These are phyloP conservation scores for Adiantum capillusveneris DNA, from an alignment of 75 land plant species.

Conservation along the genomic window DNA sequence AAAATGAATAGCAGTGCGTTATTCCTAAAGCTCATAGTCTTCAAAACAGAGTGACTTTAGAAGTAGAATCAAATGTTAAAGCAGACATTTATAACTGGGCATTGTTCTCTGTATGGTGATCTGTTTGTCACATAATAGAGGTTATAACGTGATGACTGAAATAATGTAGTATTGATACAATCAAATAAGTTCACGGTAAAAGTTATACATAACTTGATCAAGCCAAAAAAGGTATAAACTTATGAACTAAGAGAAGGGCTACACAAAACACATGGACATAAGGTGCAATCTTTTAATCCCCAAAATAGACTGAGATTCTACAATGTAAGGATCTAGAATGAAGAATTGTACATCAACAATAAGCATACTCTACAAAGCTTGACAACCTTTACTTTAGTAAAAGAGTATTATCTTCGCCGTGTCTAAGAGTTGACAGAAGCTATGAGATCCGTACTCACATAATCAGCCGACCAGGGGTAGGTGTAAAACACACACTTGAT, in stretches of 20 bases:
- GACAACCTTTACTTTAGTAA: too few relatives aligned
- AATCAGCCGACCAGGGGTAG: too few relatives aligned
- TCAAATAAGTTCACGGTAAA: background rate
- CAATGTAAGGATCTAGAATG: background rate
- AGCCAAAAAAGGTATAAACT: too few relatives aligned
- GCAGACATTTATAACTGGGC: too few relatives aligned
- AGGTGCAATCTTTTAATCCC: background rate
- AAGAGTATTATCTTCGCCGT: too few relatives aligned
- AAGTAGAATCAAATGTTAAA: too few relatives aligned
- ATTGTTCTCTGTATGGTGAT: background rate
- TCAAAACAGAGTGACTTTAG: too few relatives aligned
- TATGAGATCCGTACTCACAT: background rate
- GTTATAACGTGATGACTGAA: background rate
- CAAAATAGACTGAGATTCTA: background rate
- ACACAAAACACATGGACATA: background rate
- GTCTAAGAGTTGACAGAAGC: background rate
- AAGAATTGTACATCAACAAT: constrained; percentile 2
- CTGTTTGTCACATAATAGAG: background rate
- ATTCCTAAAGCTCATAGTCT: too few relatives aligned
- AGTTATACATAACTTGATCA: background rate
- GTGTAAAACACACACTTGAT: too few relatives aligned
- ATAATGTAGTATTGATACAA: background rate
- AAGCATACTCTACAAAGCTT: background rate
- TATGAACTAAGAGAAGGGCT: background rate
- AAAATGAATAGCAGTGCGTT: too few relatives aligned